Evolutionary conservation across 805 yeast genomes (phyloP).

Genomic region (Cyberlindnera nakhonratchasimensis): DNA sequence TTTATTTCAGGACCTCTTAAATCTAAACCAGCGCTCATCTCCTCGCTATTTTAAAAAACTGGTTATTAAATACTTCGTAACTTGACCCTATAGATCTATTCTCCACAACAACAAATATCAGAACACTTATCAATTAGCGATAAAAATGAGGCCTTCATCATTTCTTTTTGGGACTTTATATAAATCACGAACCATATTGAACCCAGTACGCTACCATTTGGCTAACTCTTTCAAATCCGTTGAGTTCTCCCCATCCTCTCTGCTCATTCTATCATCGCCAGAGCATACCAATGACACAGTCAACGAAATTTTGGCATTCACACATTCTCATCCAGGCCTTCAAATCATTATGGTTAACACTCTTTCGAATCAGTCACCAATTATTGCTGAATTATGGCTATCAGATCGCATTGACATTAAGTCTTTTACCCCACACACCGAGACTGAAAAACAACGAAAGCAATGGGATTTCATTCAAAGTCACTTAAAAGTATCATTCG

Average conservation of each 20-base stretch:
- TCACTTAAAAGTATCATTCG: background rate
- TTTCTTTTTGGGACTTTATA: background rate
- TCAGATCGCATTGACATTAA: slow-evolving; percentile 1
- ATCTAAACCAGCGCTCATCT: too few relatives aligned
- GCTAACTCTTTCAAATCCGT: background rate
- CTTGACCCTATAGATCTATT: too few relatives aligned
- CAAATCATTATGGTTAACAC: slow-evolving; percentile 5
- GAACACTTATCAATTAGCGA: background rate
- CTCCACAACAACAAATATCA: background rate
- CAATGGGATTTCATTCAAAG: slow-evolving; percentile 3
- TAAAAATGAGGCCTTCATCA: background rate
- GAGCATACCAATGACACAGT: slow-evolving; percentile 6
- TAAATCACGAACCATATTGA: slow-evolving; percentile 1
- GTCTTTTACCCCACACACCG: slow-evolving; percentile 1
- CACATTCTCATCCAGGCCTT: background rate
- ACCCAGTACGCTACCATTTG: background rate
- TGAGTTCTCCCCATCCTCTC: slow-evolving; percentile 6
- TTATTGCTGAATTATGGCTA: slow-evolving; percentile 9
- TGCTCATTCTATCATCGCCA: slow-evolving; percentile 7
- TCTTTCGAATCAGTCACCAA: background rate
- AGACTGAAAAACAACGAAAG: slow-evolving; percentile 1
- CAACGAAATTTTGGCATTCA: background rate
- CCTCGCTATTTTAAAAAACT: too few relatives aligned
- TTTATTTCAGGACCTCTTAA: too few relatives aligned
- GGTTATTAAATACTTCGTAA: too few relatives aligned